phyloP scores from a whole-genome alignment of 2,329 filamentous ascomycete species.

The Pseudogymnoascus sp. region DNA sequence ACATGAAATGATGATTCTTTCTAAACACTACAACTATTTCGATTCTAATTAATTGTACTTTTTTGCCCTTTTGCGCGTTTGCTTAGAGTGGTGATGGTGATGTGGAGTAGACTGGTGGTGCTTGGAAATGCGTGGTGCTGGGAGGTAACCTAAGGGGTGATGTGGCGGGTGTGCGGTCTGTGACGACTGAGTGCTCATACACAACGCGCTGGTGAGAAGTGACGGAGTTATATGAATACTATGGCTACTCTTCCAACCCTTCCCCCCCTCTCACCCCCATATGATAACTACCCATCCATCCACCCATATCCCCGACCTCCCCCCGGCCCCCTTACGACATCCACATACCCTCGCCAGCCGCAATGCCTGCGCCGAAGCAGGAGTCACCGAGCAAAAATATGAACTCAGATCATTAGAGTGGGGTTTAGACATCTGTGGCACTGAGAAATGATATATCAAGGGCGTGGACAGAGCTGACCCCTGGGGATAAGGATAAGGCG shows the following conservation, averaged over 20 bases:
- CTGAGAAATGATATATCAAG: no score
- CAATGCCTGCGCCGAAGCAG: no score
- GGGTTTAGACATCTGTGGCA: no score
- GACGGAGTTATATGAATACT: not conserved
- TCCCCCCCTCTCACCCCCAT: not conserved
- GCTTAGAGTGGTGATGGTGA: not conserved
- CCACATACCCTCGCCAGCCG: no score
- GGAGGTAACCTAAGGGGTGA: not conserved
- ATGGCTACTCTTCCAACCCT: not conserved
- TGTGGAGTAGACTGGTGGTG: not conserved
- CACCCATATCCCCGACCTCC: no score
- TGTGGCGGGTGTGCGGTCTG: not conserved
- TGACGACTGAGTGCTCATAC: not conserved
- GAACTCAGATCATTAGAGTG: no score
- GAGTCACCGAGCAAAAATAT: no score
- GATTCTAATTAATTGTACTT: not conserved
- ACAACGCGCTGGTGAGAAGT: not conserved
- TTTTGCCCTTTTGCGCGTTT: not conserved
- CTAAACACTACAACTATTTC: not conserved
- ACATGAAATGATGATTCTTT: not conserved
- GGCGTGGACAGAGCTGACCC: no score
- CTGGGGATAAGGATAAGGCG: no score
- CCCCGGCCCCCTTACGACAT: no score
- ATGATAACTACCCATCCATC: no score
- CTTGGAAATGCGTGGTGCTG: no score